Evolutionary conservation across 2,329 filamentous ascomycete species (phyloP).

Genomic region (Fusarium heterosporum): DNA sequence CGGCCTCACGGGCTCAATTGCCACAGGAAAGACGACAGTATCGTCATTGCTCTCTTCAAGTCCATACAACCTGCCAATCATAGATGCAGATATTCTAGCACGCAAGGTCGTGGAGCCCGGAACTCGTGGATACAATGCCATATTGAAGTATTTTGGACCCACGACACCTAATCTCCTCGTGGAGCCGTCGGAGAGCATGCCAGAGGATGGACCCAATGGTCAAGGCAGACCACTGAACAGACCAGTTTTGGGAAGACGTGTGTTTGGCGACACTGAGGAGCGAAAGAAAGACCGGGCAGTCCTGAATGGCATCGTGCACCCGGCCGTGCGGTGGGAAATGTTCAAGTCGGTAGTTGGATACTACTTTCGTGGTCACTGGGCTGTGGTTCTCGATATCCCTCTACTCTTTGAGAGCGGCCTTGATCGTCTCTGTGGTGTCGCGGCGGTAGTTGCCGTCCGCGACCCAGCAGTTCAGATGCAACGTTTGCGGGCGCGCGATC

Average conservation of each 20-base stretch:
- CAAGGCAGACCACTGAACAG: conserved; percentile 84
- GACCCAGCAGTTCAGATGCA: conserved; percentile 86
- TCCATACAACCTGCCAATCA: conserved; percentile 87
- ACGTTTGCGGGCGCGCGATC: conserved; percentile 79
- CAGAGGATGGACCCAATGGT: conserved; percentile 65
- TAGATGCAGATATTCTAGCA: conserved; percentile 93
- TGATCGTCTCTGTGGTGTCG: conserved; percentile 85
- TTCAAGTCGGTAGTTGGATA: conserved; percentile 77
- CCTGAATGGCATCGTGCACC: conserved; percentile 92
- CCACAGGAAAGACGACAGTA: conserved; percentile 97
- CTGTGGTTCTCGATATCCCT: conserved; percentile 91
- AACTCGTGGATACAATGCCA: conserved; percentile 82
- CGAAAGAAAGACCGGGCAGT: conserved; percentile 77
- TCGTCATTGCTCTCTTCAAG: conserved; percentile 82
- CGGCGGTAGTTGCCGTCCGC: conserved; percentile 86
- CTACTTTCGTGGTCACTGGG: conserved; percentile 84
- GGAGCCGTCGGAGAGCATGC: conserved; percentile 63
- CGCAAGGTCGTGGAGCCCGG: conserved; percentile 95
- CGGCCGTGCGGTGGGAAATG: conserved; percentile 86
- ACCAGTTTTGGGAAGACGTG: conserved; percentile 82
- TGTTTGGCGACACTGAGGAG: conserved; percentile 85
- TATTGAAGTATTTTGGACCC: conserved; percentile 83
- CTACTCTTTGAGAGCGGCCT: conserved; percentile 90
- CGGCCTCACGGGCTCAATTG: conserved; percentile 95
- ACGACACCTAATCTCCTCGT: conserved; percentile 89